Conservation (phyloP, 1,284 basidiomycete species). For the Ceratobasidium sp. region DNA sequence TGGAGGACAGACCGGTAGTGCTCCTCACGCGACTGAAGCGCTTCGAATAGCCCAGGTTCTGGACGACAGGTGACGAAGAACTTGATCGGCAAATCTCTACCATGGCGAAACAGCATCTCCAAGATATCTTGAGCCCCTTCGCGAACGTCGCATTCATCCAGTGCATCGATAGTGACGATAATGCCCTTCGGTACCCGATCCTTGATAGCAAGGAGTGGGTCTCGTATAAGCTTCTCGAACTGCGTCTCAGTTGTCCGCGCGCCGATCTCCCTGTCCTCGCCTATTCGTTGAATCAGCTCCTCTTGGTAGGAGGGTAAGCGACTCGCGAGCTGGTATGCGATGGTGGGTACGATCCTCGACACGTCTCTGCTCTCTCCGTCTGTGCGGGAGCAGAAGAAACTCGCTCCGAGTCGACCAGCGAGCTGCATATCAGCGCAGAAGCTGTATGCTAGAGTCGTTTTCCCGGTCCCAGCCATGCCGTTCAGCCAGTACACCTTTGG, state of each 20-base stretch:
- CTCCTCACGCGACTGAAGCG: background rate
- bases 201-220: background rate
- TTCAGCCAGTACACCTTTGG: conserved; percentile 20
- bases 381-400: conserved; percentile 6
- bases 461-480: conserved; percentile 23
- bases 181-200: background rate
- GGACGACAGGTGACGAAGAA: conserved; percentile 45
- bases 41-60: conserved; percentile 19
- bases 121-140: no score
- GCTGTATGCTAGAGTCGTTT: conserved; percentile 13
- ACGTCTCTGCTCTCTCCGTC: background rate
- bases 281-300: background rate
- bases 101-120: no score
- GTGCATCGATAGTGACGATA: background rate
- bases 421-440: background rate
- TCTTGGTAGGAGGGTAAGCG: background rate
- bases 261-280: no score
- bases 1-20: background rate
- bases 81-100: conserved; percentile 1
- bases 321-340: conserved; percentile 19
- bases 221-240: background rate
- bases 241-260: background rate
- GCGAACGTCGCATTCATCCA: background rate
- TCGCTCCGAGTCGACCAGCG: background rate
- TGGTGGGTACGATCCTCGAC: conserved; percentile 23